A percentile compares a stretch with the other conserved stretches of the same genome.
These are phyloP conservation scores for Scheffersomyces stipitis DNA, from an alignment of 805 yeast species.

Conservation along the genomic window DNA sequence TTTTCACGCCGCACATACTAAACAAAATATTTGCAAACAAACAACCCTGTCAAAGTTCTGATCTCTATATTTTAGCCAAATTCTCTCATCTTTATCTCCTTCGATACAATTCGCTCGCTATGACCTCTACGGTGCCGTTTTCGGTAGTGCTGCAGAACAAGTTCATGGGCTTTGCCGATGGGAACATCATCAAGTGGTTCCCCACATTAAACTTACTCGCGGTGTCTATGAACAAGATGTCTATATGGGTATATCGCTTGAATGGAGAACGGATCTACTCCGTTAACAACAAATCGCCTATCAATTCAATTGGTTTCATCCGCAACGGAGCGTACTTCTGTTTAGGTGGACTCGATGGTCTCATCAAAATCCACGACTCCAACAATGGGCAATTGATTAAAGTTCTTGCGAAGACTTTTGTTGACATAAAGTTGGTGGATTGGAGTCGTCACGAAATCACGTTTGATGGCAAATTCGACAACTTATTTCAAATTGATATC, in stretches of 20 bases:
- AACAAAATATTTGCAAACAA: too few relatives aligned
- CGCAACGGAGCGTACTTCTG: slow-evolving; percentile 42
- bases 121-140: not conserved
- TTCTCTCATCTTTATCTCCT: too few relatives aligned
- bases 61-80: too few relatives aligned
- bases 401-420: slow-evolving; percentile 15
- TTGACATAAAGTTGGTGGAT: slow-evolving; percentile 15
- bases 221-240: slow-evolving; percentile 49
- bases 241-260: slow-evolving; percentile 51
- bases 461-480: slow-evolving; percentile 10
- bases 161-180: slow-evolving; percentile 31
- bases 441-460: slow-evolving; percentile 13
- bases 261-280: slow-evolving; percentile 57
- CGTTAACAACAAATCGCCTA: slow-evolving; percentile 34
- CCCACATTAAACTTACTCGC: slow-evolving; percentile 56
- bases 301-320: slow-evolving; percentile 31
- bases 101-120: not conserved
- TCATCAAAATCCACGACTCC: slow-evolving; percentile 45
- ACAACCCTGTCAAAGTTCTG: too few relatives aligned
- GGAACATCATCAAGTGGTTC: slow-evolving; percentile 45
- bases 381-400: slow-evolving; percentile 44
- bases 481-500: slow-evolving; percentile 28
- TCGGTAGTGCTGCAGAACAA: slow-evolving; percentile 4
- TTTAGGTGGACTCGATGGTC: slow-evolving; percentile 44
- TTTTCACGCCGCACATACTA: too few relatives aligned